A percentile compares a stretch with the other conserved stretches of the same genome.
Evolutionary conservation across 177 flowering plant species (phyloP).

Genomic region (Tripterygium wilfordii): DNA sequence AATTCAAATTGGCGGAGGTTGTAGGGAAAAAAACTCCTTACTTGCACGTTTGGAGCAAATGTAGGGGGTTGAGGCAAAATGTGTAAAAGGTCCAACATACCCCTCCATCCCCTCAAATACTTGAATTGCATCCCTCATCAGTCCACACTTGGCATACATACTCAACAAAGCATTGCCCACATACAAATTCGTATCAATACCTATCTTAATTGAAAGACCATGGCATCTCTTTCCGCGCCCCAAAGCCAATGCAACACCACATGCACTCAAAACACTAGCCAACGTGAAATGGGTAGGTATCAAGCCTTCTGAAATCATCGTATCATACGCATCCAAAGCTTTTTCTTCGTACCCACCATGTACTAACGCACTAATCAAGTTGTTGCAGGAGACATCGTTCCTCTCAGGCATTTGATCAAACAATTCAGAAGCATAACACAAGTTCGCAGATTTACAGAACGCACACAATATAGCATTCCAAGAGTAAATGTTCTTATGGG

Average conservation of each 20-base stretch:
- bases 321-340: slow-evolving; percentile 41
- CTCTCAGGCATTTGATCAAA: slow-evolving; percentile 69
- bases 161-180: slow-evolving; percentile 69
- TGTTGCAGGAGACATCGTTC: slow-evolving; percentile 64
- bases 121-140: slow-evolving; percentile 38
- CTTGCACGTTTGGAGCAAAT: too few species aligned
- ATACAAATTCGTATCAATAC: slow-evolving; percentile 53
- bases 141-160: slow-evolving; percentile 70
- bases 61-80: too few species aligned
- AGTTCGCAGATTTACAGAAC: slow-evolving; percentile 30
- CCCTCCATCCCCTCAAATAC: slow-evolving; percentile 40
- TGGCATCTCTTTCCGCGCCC: slow-evolving; percentile 55
- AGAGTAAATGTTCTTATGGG: slow-evolving; percentile 38
- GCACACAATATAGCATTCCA: slow-evolving; percentile 61
- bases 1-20: too few species aligned
- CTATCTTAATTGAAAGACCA: slow-evolving; percentile 52
- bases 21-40: too few species aligned
- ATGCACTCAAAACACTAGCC: slow-evolving; percentile 76
- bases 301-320: slow-evolving; percentile 52
- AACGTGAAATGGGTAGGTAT: slow-evolving; percentile 59
- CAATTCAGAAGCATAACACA: slow-evolving; percentile 33
- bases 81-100: too few species aligned
- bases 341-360: slow-evolving; percentile 33
- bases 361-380: slow-evolving; percentile 44
- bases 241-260: slow-evolving; percentile 35